A percentile compares a stretch with the other conserved stretches of the same genome.
phyloP scores from a whole-genome alignment of 2,329 filamentous ascomycete species.

The Rosellinia necatrix region DNA sequence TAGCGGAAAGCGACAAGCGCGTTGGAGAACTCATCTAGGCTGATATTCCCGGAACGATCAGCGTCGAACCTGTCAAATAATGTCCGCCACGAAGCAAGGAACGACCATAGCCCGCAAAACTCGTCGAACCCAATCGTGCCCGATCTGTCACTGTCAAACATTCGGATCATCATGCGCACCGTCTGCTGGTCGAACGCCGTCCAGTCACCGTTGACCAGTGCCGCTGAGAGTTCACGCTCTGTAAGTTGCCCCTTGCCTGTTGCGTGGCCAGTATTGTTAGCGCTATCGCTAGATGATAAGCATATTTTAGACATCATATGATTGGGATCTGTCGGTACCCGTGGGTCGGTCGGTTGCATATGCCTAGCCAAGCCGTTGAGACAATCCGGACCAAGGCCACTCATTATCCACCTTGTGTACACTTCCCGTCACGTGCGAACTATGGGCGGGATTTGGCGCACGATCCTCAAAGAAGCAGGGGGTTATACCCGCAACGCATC shows the following conservation, averaged over 20 bases:
- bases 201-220: slow-evolving; percentile 96
- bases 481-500: neutral
- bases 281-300: neutral
- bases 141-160: slow-evolving; percentile 93
- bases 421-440: neutral
- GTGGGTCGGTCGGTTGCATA: neutral
- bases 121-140: slow-evolving; percentile 93
- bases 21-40: slow-evolving; percentile 82
- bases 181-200: slow-evolving; percentile 91
- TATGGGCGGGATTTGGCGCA: neutral
- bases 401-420: neutral
- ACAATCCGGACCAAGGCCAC: neutral
- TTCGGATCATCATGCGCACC: slow-evolving; percentile 98
- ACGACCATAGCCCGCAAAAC: slow-evolving; percentile 96
- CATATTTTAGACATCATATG: slow-evolving; percentile 11
- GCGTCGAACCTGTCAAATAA: slow-evolving; percentile 95
- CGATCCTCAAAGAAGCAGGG: neutral
- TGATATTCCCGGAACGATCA: slow-evolving; percentile 86
- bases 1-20: slow-evolving; percentile 94
- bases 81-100: slow-evolving; percentile 89
- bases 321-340: neutral
- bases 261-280: slow-evolving; percentile 18
- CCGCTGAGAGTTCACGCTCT: slow-evolving; percentile 83
- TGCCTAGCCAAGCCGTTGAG: neutral
- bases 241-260: slow-evolving; percentile 79